A percentile compares a stretch with the other conserved stretches of the same genome.
phyloP scores from a whole-genome alignment of 352 stramenopile genomes.

The Globisporangium canariense region DNA sequence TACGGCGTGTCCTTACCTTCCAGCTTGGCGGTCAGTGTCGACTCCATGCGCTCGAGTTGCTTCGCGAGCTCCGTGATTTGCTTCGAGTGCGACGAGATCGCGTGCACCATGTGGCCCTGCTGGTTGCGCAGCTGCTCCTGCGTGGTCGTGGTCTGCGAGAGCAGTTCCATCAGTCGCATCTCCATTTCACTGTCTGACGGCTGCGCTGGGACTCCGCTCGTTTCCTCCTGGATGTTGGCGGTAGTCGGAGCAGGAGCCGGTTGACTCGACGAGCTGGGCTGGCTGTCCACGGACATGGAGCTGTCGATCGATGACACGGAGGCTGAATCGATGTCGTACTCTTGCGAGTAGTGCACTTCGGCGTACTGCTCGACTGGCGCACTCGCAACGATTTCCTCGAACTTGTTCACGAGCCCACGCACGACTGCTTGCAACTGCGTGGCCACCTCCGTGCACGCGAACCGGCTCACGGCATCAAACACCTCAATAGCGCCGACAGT shows the following conservation, averaged over 20 bases:
- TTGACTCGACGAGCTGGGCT: no score
- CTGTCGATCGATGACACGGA: constrained; percentile 22
- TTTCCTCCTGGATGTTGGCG: background rate
- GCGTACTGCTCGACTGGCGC: constrained; percentile 17
- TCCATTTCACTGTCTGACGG: constrained; percentile 68
- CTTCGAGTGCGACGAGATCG: constrained; percentile 70
- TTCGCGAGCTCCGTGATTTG: constrained; percentile 79
- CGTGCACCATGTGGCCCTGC: constrained; percentile 77
- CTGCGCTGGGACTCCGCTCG: no score
- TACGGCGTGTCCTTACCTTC: constrained; percentile 17
- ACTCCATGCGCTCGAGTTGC: constrained; percentile 79
- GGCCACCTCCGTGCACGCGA: constrained; percentile 58
- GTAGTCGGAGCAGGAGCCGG: background rate
- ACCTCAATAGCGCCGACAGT: constrained; percentile 73
- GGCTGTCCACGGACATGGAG: constrained; percentile 17
- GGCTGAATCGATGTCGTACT: constrained; percentile 14
- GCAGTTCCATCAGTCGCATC: constrained; percentile 60
- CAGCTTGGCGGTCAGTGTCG: constrained; percentile 57
- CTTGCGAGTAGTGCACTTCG: constrained; percentile 4
- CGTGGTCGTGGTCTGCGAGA: constrained; percentile 78
- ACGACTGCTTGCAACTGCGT: constrained; percentile 71
- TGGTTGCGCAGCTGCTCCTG: constrained; percentile 80
- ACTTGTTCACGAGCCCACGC: constrained; percentile 66
- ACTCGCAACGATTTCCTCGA: constrained; percentile 62
- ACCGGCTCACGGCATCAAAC: constrained; percentile 49